Percentiles rank a stretch among this genome's conserved stretches.
phyloP scores from a whole-genome alignment of 345 rosid species.

The Syzygium aqueum region DNA sequence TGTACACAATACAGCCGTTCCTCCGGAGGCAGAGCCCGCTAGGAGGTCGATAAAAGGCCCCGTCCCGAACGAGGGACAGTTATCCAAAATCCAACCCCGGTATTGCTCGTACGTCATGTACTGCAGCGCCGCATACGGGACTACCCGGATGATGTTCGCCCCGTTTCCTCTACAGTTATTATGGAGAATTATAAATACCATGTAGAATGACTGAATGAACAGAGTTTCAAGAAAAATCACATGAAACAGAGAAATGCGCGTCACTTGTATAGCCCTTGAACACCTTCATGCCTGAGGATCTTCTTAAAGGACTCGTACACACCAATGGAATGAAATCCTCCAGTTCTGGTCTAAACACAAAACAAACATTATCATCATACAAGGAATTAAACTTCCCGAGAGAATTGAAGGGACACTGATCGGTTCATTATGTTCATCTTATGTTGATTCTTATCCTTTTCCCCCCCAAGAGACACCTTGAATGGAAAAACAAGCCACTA shows the following conservation, averaged over 20 bases:
- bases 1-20: too few species aligned
- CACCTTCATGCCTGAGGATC: conserved; percentile 70
- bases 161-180: conserved; percentile 69
- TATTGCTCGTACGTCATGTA: conserved; percentile 89
- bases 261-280: conserved; percentile 79
- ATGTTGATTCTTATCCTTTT: too few species aligned
- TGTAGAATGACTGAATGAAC: neutral
- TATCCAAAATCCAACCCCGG: conserved; percentile 68
- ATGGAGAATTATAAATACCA: neutral
- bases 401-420: neutral
- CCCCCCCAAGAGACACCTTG: too few species aligned
- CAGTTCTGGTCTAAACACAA: conserved; percentile 52
- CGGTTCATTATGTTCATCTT: too few species aligned
- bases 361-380: too few species aligned
- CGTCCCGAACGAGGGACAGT: conserved; percentile 56
- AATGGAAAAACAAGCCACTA: neutral
- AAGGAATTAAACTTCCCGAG: neutral
- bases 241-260: neutral
- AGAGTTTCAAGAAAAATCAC: neutral
- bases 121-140: conserved; percentile 90
- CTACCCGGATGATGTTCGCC: conserved; percentile 72
- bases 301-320: conserved; percentile 65
- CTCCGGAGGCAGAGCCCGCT: conserved; percentile 90
- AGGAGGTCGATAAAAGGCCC: conserved; percentile 84
- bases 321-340: conserved; percentile 68